phyloP scores from a whole-genome alignment of 2,329 filamentous ascomycete species.

The Colletotrichum phormii region DNA sequence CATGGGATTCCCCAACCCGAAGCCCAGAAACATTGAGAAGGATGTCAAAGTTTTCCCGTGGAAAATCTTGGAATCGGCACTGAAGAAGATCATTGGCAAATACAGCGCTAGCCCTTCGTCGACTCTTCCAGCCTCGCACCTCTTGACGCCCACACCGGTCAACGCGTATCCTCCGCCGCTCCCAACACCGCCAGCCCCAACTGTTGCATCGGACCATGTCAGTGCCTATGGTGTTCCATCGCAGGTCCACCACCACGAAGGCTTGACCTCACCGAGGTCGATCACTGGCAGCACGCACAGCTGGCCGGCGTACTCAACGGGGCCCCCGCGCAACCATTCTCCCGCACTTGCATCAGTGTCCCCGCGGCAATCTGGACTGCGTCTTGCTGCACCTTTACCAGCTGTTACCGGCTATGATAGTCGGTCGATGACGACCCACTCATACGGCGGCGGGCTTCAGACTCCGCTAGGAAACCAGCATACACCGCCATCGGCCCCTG shows the following conservation, averaged over 20 bases:
- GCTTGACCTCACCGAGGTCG: constrained; percentile 64
- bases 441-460: constrained; percentile 55
- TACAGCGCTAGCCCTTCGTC: constrained; percentile 71
- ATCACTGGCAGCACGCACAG: constrained; percentile 58
- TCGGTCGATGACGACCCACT: constrained; percentile 43
- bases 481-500: constrained; percentile 21
- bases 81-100: constrained; percentile 99
- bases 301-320: constrained; percentile 61
- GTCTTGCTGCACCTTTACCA: constrained; percentile 46
- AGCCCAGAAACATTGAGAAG: constrained; percentile 98
- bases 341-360: constrained; percentile 53
- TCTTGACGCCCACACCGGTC: constrained; percentile 54
- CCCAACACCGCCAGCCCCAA: constrained; percentile 57
- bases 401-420: constrained; percentile 54
- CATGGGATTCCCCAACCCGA: constrained; percentile 95
- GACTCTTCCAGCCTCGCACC: constrained; percentile 50
- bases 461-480: constrained; percentile 48
- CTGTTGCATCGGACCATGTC: constrained; percentile 49
- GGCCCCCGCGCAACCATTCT: constrained; percentile 56
- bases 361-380: constrained; percentile 41
- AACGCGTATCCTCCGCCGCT: constrained; percentile 54
- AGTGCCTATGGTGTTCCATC: constrained; percentile 53
- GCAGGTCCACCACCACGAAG: constrained; percentile 57
- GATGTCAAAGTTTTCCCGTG: constrained; percentile 99
- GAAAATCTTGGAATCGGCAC: constrained; percentile 86